These are phyloP conservation scores for Yamadazyma buinensis DNA, from an alignment of 1,139 yeast species.

Conservation along the genomic window DNA sequence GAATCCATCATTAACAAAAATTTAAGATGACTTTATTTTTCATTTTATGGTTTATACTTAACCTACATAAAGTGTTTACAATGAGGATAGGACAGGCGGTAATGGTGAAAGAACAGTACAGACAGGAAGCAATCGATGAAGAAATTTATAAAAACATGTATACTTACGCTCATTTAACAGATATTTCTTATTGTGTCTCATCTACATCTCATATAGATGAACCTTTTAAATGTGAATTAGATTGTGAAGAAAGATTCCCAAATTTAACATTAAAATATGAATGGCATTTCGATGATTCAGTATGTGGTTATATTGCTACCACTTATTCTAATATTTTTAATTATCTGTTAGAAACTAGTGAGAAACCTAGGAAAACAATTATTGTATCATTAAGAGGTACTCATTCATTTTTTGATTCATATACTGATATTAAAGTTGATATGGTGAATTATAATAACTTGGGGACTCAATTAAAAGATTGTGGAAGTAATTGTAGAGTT, in stretches of 20 bases:
- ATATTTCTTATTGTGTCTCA: slow-evolving; percentile 48
- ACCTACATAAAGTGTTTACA: too few species aligned
- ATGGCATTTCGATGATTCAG: slow-evolving; percentile 44
- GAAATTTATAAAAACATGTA: slow-evolving; percentile 26
- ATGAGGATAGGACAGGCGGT: too few species aligned
- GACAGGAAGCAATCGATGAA: slow-evolving; percentile 12
- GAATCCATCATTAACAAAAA: not conserved
- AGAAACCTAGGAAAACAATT: slow-evolving; percentile 24
- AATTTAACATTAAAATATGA: slow-evolving; percentile 40
- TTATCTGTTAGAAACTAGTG: slow-evolving; percentile 9
- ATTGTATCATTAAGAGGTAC: slow-evolving; percentile 48
- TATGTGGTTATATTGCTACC: slow-evolving; percentile 37
- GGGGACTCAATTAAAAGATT: slow-evolving; percentile 22
- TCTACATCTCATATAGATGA: slow-evolving; percentile 26
- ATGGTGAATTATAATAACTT: slow-evolving; percentile 29
- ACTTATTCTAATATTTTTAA: slow-evolving; percentile 27
- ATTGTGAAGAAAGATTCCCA: slow-evolving; percentile 39
- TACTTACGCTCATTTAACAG: slow-evolving; percentile 46
- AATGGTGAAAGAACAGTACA: too few species aligned
- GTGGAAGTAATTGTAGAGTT: slow-evolving; percentile 39
- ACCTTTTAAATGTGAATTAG: slow-evolving; percentile 46
- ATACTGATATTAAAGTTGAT: slow-evolving; percentile 42
- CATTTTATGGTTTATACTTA: not conserved
- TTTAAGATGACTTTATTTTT: not conserved
- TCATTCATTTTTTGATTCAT: slow-evolving; percentile 42